Evolutionary conservation across 441 rosid species (phyloP).

Genomic region (Brassica hybrid): DNA sequence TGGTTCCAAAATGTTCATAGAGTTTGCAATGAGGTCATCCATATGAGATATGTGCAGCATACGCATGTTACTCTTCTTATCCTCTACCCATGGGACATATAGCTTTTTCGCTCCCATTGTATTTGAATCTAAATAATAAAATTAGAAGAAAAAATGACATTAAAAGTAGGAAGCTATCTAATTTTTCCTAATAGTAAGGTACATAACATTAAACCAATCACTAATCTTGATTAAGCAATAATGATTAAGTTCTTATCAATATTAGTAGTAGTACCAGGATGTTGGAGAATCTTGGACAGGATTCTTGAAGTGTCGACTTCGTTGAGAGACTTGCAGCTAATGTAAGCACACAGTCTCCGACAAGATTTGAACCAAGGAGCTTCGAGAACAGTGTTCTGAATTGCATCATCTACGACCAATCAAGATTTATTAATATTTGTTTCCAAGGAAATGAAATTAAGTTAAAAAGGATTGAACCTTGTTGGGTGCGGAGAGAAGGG

Average conservation of each 20-base stretch:
- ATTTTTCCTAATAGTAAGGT: neutral
- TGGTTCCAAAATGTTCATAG: constrained; percentile 94
- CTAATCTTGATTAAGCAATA: neutral
- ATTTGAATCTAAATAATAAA: constrained; percentile 39
- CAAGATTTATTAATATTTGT: constrained; percentile 8
- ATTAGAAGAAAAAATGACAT: too few relatives aligned
- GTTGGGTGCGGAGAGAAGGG: constrained; percentile 66
- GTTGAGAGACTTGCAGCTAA: constrained; percentile 75
- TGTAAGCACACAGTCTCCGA: constrained; percentile 76
- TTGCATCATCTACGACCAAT: constrained; percentile 56
- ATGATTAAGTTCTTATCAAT: neutral
- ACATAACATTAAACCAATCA: constrained; percentile 1
- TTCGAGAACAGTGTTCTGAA: constrained; percentile 71
- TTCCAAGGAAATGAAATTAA: neutral
- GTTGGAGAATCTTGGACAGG: constrained; percentile 56
- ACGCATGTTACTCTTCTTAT: constrained; percentile 87
- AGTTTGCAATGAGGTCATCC: constrained; percentile 79
- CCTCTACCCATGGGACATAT: constrained; percentile 90
- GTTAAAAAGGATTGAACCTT: constrained; percentile 46
- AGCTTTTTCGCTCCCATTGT: constrained; percentile 55
- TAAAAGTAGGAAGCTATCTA: neutral
- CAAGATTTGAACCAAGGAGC: constrained; percentile 86
- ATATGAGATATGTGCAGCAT: constrained; percentile 78
- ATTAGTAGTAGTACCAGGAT: constrained; percentile 29
- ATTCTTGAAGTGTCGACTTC: constrained; percentile 81